Conservation (phyloP, 1,284 basidiomycete genomes). For the Athelia psychrophila region DNA sequence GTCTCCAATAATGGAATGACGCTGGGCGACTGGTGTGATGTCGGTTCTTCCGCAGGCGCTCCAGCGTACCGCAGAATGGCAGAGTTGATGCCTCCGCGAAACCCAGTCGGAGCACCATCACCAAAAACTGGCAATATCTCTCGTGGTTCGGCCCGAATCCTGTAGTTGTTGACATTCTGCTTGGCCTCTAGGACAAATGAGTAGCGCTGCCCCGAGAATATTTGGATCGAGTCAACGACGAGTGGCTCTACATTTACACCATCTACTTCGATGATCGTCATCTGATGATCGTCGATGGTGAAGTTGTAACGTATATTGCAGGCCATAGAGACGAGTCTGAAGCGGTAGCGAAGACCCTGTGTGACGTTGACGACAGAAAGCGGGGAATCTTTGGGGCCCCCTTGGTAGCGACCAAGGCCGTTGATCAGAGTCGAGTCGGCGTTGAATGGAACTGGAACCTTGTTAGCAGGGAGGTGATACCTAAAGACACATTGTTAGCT, state of each 20-base stretch:
- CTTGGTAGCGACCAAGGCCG: slow-evolving; percentile 34
- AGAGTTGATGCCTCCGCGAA: slow-evolving; percentile 30
- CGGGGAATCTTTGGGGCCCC: slow-evolving; percentile 14
- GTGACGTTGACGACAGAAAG: slow-evolving; percentile 30
- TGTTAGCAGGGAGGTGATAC: slow-evolving; percentile 22
- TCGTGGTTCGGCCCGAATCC: slow-evolving; percentile 38
- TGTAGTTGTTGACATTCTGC: slow-evolving; percentile 34
- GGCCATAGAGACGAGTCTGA: slow-evolving; percentile 50
- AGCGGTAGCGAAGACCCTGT: slow-evolving; percentile 25
- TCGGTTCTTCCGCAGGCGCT: slow-evolving; percentile 18
- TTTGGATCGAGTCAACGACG: slow-evolving; percentile 26
- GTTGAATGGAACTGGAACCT: slow-evolving; percentile 16
- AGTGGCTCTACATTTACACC: slow-evolving; percentile 29
- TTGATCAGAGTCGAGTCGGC: slow-evolving; percentile 54
- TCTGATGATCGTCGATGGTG: slow-evolving; percentile 32
- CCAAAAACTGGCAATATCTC: too few relatives aligned
- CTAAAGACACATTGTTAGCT: slow-evolving; percentile 2
- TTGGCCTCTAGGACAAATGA: slow-evolving; percentile 32
- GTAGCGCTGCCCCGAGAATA: slow-evolving; percentile 36
- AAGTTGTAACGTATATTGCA: slow-evolving; percentile 31
- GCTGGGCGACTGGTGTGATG: slow-evolving; percentile 7
- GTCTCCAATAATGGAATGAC: slow-evolving; percentile 19
- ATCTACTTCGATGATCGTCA: slow-evolving; percentile 35
- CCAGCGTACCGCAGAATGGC: slow-evolving; percentile 41
- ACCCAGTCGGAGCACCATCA: slow-evolving; percentile 20